phyloP scores from a whole-genome alignment of 495 filamentous ascomycete genomes.

The Jackrogersella minutella region DNA sequence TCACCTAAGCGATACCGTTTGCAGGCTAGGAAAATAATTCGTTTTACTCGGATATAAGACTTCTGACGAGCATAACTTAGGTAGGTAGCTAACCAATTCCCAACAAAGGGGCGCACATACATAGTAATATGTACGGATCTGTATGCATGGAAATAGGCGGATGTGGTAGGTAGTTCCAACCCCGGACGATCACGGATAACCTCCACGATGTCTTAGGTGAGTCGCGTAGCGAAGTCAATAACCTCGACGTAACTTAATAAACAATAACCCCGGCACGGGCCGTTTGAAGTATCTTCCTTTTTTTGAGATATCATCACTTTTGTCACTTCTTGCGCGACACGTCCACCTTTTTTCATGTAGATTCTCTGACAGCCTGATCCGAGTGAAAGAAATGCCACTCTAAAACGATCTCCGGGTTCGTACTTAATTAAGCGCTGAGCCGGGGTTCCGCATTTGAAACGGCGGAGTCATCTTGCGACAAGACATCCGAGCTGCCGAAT shows the following conservation, averaged over 20 bases:
- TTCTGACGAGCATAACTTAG: not conserved
- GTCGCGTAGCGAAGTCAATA: constrained; percentile 10
- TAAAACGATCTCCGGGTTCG: constrained; percentile 8
- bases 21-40: not conserved
- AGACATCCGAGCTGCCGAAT: not conserved
- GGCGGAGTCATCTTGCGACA: not conserved
- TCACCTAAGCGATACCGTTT: not conserved
- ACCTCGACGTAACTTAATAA: constrained; percentile 26
- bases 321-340: too few species aligned
- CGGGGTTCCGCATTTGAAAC: constrained; percentile 19
- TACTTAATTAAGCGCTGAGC: not conserved
- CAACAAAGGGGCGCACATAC: constrained; percentile 25
- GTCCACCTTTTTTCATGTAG: too few species aligned
- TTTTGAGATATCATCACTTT: not conserved
- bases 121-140: constrained; percentile 31
- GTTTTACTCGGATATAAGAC: constrained; percentile 18
- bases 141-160: constrained; percentile 17
- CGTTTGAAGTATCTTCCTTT: not conserved
- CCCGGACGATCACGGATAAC: constrained; percentile 16
- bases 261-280: constrained; percentile 16
- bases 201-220: not conserved
- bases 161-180: constrained; percentile 26
- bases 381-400: not conserved
- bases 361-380: too few species aligned
- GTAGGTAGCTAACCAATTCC: constrained; percentile 17